Conservation (phyloP, 164 flowering plant species). For the Akebia trifoliata region DNA sequence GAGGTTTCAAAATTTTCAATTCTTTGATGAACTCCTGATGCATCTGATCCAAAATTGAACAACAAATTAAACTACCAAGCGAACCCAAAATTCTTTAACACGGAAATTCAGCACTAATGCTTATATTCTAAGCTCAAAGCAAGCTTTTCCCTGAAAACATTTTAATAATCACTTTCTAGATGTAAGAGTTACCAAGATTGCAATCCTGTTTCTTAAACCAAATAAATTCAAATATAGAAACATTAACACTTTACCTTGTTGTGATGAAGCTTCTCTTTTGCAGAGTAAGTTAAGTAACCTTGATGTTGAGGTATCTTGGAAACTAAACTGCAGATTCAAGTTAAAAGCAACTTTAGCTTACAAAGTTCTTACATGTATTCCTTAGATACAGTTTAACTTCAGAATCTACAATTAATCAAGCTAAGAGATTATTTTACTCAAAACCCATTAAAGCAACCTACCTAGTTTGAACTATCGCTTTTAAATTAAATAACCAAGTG, state of each 20-base stretch:
- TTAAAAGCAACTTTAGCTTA: not conserved
- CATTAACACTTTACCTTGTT: constrained; percentile 19
- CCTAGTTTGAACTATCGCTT: too few species aligned
- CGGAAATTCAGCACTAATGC: not conserved
- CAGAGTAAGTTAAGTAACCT: constrained; percentile 16
- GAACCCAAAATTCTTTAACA: not conserved
- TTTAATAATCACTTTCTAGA: too few species aligned
- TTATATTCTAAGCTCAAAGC: not conserved
- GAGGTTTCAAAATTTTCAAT: constrained; percentile 23
- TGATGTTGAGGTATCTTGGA: constrained; percentile 24
- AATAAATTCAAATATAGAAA: not conserved
- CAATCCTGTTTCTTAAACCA: not conserved
- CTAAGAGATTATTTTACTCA: too few species aligned
- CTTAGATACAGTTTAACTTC: not conserved
- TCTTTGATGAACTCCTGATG: constrained; percentile 24
- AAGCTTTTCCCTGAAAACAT: not conserved
- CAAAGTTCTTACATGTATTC: not conserved
- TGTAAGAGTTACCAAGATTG: too few species aligned
- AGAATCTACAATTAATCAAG: not conserved
- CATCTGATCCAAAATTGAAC: constrained; percentile 18
- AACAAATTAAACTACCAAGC: not conserved
- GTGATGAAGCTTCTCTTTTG: constrained; percentile 25
- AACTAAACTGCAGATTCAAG: constrained; percentile 17
- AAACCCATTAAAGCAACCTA: too few species aligned
- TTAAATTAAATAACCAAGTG: too few species aligned